Conservation (phyloP, 192 early-diverging fungal genomes). For the Borealophlyctis nickersoniae region DNA sequence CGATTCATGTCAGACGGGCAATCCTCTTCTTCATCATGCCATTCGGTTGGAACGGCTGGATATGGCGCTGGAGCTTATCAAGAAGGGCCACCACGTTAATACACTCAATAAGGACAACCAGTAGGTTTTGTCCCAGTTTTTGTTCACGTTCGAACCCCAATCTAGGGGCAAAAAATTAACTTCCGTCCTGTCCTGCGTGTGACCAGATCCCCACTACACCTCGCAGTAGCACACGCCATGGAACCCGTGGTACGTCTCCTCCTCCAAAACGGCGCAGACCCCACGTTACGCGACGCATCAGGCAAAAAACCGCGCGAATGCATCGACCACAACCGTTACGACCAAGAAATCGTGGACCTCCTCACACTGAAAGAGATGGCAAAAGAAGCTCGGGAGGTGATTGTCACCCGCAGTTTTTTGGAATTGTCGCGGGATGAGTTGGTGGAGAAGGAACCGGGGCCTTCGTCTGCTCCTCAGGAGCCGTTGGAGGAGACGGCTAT, state of each 20-base stretch:
- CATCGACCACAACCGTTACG: slow-evolving; percentile 16
- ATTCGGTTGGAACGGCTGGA: slow-evolving; percentile 15
- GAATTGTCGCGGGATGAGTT: too few species aligned
- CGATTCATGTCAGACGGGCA: slow-evolving; percentile 27
- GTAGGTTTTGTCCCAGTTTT: slow-evolving; percentile 4
- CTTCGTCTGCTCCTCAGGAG: slow-evolving; percentile 3
- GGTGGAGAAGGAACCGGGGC: slow-evolving; percentile 12
- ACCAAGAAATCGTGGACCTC: slow-evolving; percentile 26
- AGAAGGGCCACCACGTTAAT: slow-evolving; percentile 3
- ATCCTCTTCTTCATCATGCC: slow-evolving; percentile 36
- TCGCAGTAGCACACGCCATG: slow-evolving; percentile 15
- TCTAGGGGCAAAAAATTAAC: neutral
- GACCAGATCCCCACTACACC: slow-evolving; percentile 35
- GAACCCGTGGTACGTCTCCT: slow-evolving; percentile 15
- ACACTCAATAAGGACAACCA: slow-evolving; percentile 9
- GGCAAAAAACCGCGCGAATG: slow-evolving; percentile 20
- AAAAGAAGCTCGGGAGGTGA: slow-evolving; percentile 18
- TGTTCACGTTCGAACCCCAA: neutral
- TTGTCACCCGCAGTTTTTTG: slow-evolving; percentile 17
- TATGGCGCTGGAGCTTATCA: slow-evolving; percentile 16
- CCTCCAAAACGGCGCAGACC: slow-evolving; percentile 29
- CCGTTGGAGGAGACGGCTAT: neutral
- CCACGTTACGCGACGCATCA: slow-evolving; percentile 17
- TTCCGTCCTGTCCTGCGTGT: too few species aligned
- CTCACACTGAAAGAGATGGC: slow-evolving; percentile 26